Conservation (phyloP, 305 asterid species). For the Fraxinus baroniana region DNA sequence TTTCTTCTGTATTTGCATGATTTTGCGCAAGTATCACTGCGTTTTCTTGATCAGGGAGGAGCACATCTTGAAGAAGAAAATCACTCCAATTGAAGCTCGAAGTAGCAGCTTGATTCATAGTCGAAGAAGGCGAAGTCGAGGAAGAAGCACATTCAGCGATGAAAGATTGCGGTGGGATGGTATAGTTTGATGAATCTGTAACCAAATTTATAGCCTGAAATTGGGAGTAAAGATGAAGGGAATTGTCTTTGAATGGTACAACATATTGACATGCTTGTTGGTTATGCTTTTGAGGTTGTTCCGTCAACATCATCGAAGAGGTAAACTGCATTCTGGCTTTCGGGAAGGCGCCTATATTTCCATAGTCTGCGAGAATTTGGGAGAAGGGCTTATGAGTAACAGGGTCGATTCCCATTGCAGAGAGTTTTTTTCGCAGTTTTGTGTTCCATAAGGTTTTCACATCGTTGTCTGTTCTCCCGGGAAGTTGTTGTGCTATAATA, state of each 20-base stretch:
- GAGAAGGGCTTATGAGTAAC: slow-evolving; percentile 94
- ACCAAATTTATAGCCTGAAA: slow-evolving; percentile 60
- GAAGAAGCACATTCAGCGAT: slow-evolving; percentile 27
- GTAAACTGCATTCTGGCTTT: slow-evolving; percentile 43
- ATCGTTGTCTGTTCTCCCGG: slow-evolving; percentile 68
- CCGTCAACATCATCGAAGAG: slow-evolving; percentile 36
- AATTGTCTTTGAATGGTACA: slow-evolving; percentile 10
- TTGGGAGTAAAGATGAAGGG: slow-evolving; percentile 56
- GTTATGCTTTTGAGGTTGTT: slow-evolving; percentile 18
- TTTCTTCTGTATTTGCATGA: slow-evolving; percentile 20
- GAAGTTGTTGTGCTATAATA: slow-evolving; percentile 79
- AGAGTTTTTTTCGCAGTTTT: slow-evolving; percentile 73
- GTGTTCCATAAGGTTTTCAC: slow-evolving; percentile 79
- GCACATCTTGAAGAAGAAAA: slow-evolving; percentile 64
- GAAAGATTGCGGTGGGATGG: background rate
- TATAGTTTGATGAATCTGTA: slow-evolving; percentile 41
- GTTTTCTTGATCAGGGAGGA: slow-evolving; percentile 28
- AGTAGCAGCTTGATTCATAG: slow-evolving; percentile 32
- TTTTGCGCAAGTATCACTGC: slow-evolving; percentile 4
- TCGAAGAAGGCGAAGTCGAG: slow-evolving; percentile 31
- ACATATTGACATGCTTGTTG: slow-evolving; percentile 16
- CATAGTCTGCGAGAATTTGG: slow-evolving; percentile 80
- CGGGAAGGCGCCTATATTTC: slow-evolving; percentile 74
- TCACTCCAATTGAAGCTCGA: slow-evolving; percentile 70
- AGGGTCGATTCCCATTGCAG: slow-evolving; percentile 92